Base-by-base conservation (phyloP, 495 filamentous ascomycete species). In the Penicillium lividum region DNA sequence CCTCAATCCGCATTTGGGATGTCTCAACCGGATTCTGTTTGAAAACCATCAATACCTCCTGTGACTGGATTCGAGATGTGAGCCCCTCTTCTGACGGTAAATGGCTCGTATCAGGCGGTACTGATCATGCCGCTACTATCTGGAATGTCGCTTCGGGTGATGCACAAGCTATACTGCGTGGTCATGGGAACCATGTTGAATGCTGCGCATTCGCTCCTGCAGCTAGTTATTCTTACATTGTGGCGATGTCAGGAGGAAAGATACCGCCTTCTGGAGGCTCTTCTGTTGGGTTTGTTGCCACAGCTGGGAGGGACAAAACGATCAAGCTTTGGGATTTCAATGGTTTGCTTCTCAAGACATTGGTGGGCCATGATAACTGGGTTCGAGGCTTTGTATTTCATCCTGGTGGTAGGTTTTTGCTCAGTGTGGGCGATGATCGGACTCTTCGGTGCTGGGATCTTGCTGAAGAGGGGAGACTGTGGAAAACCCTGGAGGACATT, bases 351-450 rank as follows among this genome's bases (percentile, higher is more conserved):
- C 85, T 98, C 61, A 96, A 91, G 73, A 93, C 89, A 1, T 78
- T 98, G n/a, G 71, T 86, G 4, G 93, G 93, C 3, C 93, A 98
- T 68, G 92, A 97, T 69, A 97, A 95, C 69, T 97, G 93, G 93
- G 87, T 98, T 1, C 82, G 89, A 16, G 89, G 79, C 1, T 66
- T 97, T 8, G 84, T 90, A 11, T 98, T 95, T 68, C 93, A 97
- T 65, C 93, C 93, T 0, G 91, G 89, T 3, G 93, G 93, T 4
- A 96, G 93, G 68, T 97, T 92, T 64, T 78, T 98, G 3, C 70
- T 97, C 8, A 89, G 85, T 40, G 88, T 87, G 4, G 77, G 85
- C 11, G 93, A 98, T 65, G 93, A 97, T 69, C 92, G 92, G 69
- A 91, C 90, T 11, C 80, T 98, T 15, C 78, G 93, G 43, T 96